Evolutionary conservation across 1,284 basidiomycete species (phyloP).

Genomic region (Irpex sp.): DNA sequence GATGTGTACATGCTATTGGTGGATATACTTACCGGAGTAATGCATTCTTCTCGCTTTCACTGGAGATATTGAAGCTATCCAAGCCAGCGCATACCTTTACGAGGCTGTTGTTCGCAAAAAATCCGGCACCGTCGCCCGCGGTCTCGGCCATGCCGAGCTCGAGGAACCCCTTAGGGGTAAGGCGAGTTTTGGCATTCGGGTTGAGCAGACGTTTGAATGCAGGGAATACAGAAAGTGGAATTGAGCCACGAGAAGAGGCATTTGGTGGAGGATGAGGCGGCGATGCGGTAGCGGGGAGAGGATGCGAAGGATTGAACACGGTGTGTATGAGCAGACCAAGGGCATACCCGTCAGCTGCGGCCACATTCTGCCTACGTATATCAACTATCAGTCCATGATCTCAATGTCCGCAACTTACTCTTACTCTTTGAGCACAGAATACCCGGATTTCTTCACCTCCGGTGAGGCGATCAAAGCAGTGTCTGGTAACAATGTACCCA

Average conservation of each 20-base stretch:
- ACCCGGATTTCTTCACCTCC: slow-evolving; percentile 89
- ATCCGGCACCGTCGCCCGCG: slow-evolving; percentile 54
- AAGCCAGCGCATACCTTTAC: slow-evolving; percentile 83
- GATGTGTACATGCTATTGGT: background rate
- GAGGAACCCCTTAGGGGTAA: slow-evolving; percentile 75
- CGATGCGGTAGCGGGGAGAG: slow-evolving; percentile 61
- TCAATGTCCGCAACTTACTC: slow-evolving; percentile 42
- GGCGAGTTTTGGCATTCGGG: slow-evolving; percentile 77
- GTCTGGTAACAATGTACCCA: slow-evolving; percentile 65
- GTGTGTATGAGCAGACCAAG: slow-evolving; percentile 81
- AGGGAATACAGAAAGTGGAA: slow-evolving; percentile 76
- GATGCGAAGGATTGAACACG: slow-evolving; percentile 79
- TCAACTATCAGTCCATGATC: background rate
- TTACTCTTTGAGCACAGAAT: slow-evolving; percentile 80
- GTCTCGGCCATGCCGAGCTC: slow-evolving; percentile 73
- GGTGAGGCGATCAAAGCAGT: slow-evolving; percentile 63
- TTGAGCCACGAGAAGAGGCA: slow-evolving; percentile 68
- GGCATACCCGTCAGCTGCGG: slow-evolving; percentile 79
- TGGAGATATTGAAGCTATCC: slow-evolving; percentile 82
- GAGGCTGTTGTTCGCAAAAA: slow-evolving; percentile 82
- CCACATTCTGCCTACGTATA: slow-evolving; percentile 60
- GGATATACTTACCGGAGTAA: slow-evolving; percentile 58
- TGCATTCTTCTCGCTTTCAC: slow-evolving; percentile 74
- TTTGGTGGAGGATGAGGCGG: slow-evolving; percentile 71
- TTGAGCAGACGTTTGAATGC: slow-evolving; percentile 85